Evolutionary conservation across 148 eudicot species (phyloP), one percentile per base, ranked within the genome.

Genomic region (Chenopodium album): DNA sequence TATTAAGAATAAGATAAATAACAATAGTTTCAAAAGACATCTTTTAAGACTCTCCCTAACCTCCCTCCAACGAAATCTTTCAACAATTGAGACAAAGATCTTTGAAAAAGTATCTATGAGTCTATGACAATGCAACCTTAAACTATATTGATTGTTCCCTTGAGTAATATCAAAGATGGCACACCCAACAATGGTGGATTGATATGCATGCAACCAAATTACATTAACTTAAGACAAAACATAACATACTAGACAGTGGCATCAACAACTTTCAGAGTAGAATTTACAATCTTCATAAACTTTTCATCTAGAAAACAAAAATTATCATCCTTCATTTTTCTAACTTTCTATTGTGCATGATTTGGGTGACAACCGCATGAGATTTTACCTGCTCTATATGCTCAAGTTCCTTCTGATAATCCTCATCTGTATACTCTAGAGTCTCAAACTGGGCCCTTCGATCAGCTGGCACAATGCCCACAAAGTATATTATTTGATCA

Each of bases 361-460:
- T 34, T 52, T 29, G 52, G 67, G 19, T 20, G 23, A 4, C 31
- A 65, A 32, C 31, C 26, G 78, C 12, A 29, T 29, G 76, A 69
- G 79, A 65, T 26, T 76, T 82, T 50, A 94, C 98, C 95, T 87
- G 76, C 87, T 94, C 98, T 79, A 94, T 94, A 84, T 94, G 98
- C 85, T 94, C 95, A 85, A 92, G 94, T 86, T 94, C 98, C 85
- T 92, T 88, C 80, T 95, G 97, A 81, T 95, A 95, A 64, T 95
- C 98, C 3, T 94, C 98, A 9, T 94, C 97, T 46, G 98, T 90
- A 83, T 95, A 95, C 90, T 95, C 99, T 54, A 95, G 91, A 76
- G 76, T 71, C 87, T 95, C 98, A 84, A 95, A 95, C 84, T 95
- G 99, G 70, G 99, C 99, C 77, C 99, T 91, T 84, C 99, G 90